These are phyloP conservation scores for Hemileccinum impolitum DNA, from an alignment of 768 basidiomycete genomes.

Conservation along the genomic window DNA sequence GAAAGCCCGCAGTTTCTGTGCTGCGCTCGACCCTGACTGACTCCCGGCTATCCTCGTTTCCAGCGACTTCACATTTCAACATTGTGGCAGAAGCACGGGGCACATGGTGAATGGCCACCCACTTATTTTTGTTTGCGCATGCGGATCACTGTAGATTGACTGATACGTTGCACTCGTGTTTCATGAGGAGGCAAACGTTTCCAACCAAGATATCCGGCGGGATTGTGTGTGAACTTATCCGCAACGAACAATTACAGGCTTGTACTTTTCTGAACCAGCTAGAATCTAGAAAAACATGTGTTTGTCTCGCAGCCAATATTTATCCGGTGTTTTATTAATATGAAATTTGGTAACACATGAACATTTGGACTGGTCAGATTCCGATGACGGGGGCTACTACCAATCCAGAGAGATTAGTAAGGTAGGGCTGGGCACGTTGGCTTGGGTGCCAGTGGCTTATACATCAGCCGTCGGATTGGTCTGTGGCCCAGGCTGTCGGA, in stretches of 20 bases:
- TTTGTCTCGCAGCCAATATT: background rate
- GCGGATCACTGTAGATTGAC: background rate
- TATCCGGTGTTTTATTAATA: background rate
- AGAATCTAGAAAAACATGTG: background rate
- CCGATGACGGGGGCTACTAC: too few relatives aligned
- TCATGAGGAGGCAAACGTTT: background rate
- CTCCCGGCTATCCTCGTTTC: background rate
- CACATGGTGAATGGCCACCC: slow-evolving; percentile 3
- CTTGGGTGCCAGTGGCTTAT: background rate
- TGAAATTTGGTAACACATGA: background rate
- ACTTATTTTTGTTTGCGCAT: background rate
- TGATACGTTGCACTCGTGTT: background rate
- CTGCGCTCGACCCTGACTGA: background rate
- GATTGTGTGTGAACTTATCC: background rate
- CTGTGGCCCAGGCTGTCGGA: background rate
- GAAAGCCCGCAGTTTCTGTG: background rate
- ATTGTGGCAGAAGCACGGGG: slow-evolving; percentile 14
- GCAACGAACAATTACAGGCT: too few relatives aligned
- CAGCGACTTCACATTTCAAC: slow-evolving; percentile 9
- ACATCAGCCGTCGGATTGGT: background rate
- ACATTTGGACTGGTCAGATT: too few relatives aligned
- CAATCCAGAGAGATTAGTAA: background rate
- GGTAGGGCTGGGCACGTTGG: background rate
- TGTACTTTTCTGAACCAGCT: background rate
- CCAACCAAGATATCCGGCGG: background rate